Base-by-base conservation (phyloP, 345 rosid species). In the Rhodamnia argentea region DNA sequence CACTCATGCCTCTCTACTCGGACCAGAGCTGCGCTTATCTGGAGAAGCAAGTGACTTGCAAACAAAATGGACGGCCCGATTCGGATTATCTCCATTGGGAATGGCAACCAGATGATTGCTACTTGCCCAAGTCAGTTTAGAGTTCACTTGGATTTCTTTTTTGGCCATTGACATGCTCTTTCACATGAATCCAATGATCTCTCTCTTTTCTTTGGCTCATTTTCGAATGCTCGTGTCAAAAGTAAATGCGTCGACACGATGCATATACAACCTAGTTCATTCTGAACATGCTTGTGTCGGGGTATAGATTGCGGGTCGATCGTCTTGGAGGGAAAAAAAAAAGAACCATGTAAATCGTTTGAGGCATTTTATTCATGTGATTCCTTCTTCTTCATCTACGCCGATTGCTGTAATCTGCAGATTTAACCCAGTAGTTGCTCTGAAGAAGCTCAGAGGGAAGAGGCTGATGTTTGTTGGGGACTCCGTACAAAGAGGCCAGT, bases 81-180 rank as follows among this genome's bases (percentile, higher is more conserved):
- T 92, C 95, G 4, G 94, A 93, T 82, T 97, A 95, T 87, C 96
- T 88, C 18, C 93, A 90, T 51, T 97, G 98, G 99, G 97, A 94
- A 84, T 97, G 99, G 99, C 98, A 92, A 84, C 98, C 96, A 5
- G 96, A 95, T 32, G 99, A 97, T 64, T 97, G 99, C 83, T 90
- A 90, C 78, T 86, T 97, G 87, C 98, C 99, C 51, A 92, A 93
- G 99, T 95, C 51, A 42, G 64, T 51, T 2, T 42, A 27, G 44
- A 29, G 56, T 57, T 59, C 56, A 74, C 52, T 59, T 44, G 42
- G 13, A 29, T n/a, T 29, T 37, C 40, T 12, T 0, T 60, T 22
- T 40, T n/a, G 62, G 26, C 57, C 14, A 82, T 44, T 82, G 22
- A 51, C 13, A 32, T 5, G 29, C 76, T 29, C 78, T 15, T 62